Conservation (phyloP, 305 asterid genomes). For the Petunia hybrid region DNA sequence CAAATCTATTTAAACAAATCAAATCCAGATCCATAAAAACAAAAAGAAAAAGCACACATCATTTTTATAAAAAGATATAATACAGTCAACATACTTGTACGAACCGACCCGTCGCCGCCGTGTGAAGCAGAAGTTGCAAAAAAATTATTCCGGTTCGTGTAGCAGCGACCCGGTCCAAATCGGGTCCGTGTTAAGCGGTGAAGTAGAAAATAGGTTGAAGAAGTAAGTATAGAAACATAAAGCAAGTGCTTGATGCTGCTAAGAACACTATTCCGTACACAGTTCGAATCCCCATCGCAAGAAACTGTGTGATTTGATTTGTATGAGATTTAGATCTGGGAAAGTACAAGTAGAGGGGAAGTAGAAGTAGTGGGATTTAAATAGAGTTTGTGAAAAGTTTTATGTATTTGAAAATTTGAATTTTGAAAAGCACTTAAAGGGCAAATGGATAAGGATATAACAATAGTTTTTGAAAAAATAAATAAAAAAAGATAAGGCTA, state of each 20-base stretch:
- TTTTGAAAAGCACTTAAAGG: not conserved
- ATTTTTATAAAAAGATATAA: not conserved
- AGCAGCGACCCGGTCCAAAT: not conserved
- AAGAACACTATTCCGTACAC: conserved; percentile 39
- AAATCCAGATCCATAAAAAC: not conserved
- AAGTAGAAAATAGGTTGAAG: conserved; percentile 46
- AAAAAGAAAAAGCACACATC: not conserved
- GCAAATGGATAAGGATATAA: conserved; percentile 1
- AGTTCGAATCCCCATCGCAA: conserved; percentile 36
- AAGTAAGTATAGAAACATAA: conserved; percentile 30
- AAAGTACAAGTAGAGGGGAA: too few species aligned
- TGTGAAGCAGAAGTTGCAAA: not conserved
- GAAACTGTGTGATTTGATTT: too few species aligned
- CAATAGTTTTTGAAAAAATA: not conserved
- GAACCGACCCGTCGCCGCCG: conserved; percentile 22
- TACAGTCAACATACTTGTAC: conserved; percentile 21
- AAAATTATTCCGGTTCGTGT: not conserved
- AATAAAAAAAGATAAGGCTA: not conserved
- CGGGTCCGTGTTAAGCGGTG: conserved; percentile 20
- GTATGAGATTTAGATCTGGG: conserved; percentile 32
- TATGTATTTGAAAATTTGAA: not conserved
- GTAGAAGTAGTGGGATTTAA: not conserved
- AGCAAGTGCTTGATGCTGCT: conserved; percentile 29
- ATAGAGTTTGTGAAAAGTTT: not conserved
- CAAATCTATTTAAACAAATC: not conserved